Evolutionary conservation across 345 rosid species (phyloP).

Genomic region (Boechera retrofracta): DNA sequence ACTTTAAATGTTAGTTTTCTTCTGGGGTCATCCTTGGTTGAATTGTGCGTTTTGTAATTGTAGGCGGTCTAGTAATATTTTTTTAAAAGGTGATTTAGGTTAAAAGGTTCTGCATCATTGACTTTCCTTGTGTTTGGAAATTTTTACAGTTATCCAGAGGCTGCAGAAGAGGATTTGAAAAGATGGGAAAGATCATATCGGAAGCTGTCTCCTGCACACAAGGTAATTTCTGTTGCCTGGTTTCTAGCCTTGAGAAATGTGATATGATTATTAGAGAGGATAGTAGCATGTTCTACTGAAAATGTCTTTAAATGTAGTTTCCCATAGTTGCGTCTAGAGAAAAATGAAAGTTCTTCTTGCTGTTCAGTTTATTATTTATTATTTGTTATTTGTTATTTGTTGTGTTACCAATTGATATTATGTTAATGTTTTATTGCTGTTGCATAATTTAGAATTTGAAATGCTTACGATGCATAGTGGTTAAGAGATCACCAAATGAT

Average conservation of each 20-base stretch:
- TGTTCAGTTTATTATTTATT: constrained; percentile 25
- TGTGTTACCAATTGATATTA: background rate
- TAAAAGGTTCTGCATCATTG: background rate
- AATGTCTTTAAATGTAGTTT: background rate
- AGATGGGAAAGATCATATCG: constrained; percentile 78
- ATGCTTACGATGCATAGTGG: background rate
- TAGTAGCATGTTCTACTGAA: background rate
- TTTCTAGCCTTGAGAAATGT: constrained; percentile 7
- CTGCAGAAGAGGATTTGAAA: constrained; percentile 83
- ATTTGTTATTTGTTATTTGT: background rate
- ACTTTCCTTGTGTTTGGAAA: background rate
- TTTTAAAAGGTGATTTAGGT: background rate
- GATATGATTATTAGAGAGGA: background rate
- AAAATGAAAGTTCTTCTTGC: background rate
- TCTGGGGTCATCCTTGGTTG: too few relatives aligned
- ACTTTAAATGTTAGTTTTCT: background rate
- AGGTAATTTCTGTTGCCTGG: constrained; percentile 51
- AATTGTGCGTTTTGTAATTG: too few relatives aligned
- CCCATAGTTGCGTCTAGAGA: background rate
- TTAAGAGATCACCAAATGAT: constrained; percentile 12
- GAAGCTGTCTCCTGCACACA: constrained; percentile 79
- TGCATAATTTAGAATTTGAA: background rate
- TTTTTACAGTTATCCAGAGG: constrained; percentile 75
- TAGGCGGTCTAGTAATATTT: too few relatives aligned
- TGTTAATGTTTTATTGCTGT: background rate